Evolutionary conservation across 179 eudicot genomes (phyloP), one percentile per base, ranked within the genome.

Genomic region (Spergularia azorica): DNA sequence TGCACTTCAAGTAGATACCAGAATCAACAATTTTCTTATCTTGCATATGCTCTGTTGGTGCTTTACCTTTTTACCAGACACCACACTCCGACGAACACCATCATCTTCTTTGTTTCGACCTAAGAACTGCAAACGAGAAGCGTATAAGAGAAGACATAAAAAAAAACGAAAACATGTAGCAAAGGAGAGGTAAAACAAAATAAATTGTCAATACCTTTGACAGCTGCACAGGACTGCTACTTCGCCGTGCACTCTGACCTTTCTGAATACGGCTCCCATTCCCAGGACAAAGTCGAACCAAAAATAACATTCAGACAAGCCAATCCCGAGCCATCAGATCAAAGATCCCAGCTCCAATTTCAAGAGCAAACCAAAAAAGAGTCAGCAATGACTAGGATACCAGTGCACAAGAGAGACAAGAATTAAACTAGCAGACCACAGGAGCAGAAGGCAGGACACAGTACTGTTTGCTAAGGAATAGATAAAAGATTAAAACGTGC

Each of bases 341-440:
- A 87, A 84, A 84, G 84, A 86, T 84, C 86, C 89, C 96, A 90
- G 98, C 98, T 94, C 98, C 98, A 92, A 92, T 90, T 89, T 90
- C 72, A 87, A 90, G 95, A 89, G 93, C 97, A 87, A 84, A 80
- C 70, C 62, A 74, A 72, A 82, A 80, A 74, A 85, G 54, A 80
- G 91, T 90, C 87, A 92, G 94, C 85, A 87, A 88, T 72, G 73
- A 92, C 55, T 56, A 84, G 76, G 43, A 75, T 21, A 66, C n/a
- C 9, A 48, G 59, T 9, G 1, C 41, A 38, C 16, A 58, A 1
- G 12, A 54, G 8, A 20, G 57, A 52, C 57, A 41, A 59, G 46
- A 59, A 10, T 43, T 55, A 38, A 20, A 43, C 51, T 38, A 55
- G 62, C 8, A 20, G 32, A 26, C 58, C 41, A 67, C 8, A 20